Percentiles rank a stretch among this genome's conserved stretches.
Evolutionary conservation across 2,329 filamentous ascomycete species (phyloP).

Genomic region (Verticillium tricorpus): DNA sequence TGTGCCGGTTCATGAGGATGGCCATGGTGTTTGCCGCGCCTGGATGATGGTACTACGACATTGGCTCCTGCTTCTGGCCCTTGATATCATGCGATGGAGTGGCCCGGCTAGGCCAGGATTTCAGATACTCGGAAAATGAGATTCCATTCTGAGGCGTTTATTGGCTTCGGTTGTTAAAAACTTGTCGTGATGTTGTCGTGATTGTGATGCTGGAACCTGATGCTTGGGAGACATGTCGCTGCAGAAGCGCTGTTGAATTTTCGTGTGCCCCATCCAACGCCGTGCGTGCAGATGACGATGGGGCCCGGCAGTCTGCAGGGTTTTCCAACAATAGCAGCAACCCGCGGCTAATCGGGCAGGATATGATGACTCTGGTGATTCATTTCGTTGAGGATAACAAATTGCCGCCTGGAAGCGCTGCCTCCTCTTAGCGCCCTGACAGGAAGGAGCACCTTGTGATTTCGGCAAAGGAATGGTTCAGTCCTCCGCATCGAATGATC

Average conservation of each 20-base stretch:
- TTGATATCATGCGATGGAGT: slow-evolving; percentile 14
- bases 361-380: background rate
- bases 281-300: too few species aligned
- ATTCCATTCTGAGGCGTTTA: slow-evolving; percentile 2
- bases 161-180: background rate
- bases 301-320: background rate
- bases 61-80: slow-evolving; percentile 8
- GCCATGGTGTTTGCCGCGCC: background rate
- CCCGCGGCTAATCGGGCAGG: background rate
- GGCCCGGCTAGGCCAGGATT: slow-evolving; percentile 6
- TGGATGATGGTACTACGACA: slow-evolving; percentile 5
- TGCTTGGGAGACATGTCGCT: background rate
- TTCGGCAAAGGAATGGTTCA: background rate
- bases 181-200: background rate
- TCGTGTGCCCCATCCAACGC: too few species aligned
- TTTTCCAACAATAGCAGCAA: background rate
- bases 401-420: background rate
- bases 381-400: background rate
- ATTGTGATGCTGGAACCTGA: background rate
- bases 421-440: background rate
- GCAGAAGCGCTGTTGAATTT: too few species aligned
- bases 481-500: background rate
- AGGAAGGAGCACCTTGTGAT: background rate
- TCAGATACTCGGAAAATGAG: slow-evolving; percentile 5
- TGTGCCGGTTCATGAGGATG: background rate